Evolutionary conservation across 345 rosid genomes (phyloP), one percentile per base, ranked within the genome.

Genomic region (Geranium rotundifolium): DNA sequence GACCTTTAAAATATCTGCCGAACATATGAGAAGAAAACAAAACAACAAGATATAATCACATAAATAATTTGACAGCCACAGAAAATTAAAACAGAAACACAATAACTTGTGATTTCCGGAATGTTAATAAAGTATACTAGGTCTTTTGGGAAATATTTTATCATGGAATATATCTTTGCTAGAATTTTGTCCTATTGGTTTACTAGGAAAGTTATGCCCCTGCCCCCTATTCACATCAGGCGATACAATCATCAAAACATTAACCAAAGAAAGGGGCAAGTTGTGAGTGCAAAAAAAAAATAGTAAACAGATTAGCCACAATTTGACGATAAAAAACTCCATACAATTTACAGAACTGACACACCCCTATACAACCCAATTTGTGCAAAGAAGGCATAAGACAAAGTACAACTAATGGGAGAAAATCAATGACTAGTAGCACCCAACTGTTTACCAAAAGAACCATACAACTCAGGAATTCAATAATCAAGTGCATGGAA

Each of bases 1-100:
- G 99, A 63, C 99, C 99, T 79, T 93, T 93, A 50, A 90, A 93
- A 73, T 93, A 93, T 77, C 99, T 93, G 88, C 63, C 66, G 63
- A 64, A 13, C 31, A 41, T 55, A 60, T 52, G 30, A 41, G 4
- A 23, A 23, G 27, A 23, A 14, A 27, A 23, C 27, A 23, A 14
- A 27, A 23, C 27, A 23, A 23, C 27, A 23, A 23, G 27, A 23
- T 23, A 23, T 17, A 30, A 20, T 19, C 30, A 7, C 17, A 15
- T 4, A 29, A 29, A 16, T 19, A 15, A 59, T 6, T 2, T 59
- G 10, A 41, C 52, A 7, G 15, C 16, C 52, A 46, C 13, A 46
- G 13, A 46, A 46, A 9, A 46, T 46, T 46, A 7, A 9, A 46
- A 9, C 16, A 46, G 16, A 46, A 46, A 46, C 14, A 34, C 3